Percentiles rank a stretch among this genome's conserved stretches.
Evolutionary conservation across 2,329 filamentous ascomycete species (phyloP).

Genomic region (Xylariomycetidae sp.): DNA sequence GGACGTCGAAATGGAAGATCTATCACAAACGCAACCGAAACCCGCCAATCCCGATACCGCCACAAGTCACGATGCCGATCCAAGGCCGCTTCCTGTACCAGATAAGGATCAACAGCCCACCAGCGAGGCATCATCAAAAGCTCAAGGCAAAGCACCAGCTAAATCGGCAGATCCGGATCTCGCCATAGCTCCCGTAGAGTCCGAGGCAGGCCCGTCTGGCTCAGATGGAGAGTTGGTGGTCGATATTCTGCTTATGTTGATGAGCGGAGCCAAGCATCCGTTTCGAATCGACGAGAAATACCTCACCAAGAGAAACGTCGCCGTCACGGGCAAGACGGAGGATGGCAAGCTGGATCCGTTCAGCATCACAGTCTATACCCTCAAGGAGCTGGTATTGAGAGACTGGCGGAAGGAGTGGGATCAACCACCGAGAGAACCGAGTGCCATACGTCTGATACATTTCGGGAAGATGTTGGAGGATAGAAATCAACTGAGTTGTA

Average conservation of each 20-base stretch:
- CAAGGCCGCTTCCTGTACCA: slow-evolving; percentile 14
- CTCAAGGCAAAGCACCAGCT: slow-evolving; percentile 24
- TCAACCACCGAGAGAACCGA: slow-evolving; percentile 76
- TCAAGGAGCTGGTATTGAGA: slow-evolving; percentile 89
- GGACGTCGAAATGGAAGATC: slow-evolving; percentile 27
- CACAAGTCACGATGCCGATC: slow-evolving; percentile 14
- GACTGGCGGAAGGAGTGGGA: slow-evolving; percentile 96
- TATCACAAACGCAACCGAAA: slow-evolving; percentile 19
- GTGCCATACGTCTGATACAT: slow-evolving; percentile 84
- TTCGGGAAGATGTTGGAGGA: slow-evolving; percentile 90
- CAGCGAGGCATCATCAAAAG: slow-evolving; percentile 21
- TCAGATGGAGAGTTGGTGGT: slow-evolving; percentile 39
- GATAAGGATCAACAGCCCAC: slow-evolving; percentile 16
- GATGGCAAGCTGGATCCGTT: slow-evolving; percentile 68
- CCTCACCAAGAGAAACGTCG: slow-evolving; percentile 73
- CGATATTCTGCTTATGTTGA: slow-evolving; percentile 78
- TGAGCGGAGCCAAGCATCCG: slow-evolving; percentile 73
- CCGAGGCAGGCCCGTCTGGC: slow-evolving; percentile 26
- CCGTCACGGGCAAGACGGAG: slow-evolving; percentile 61
- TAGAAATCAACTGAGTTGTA: slow-evolving; percentile 80
- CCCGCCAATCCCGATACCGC: slow-evolving; percentile 15
- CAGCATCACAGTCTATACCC: slow-evolving; percentile 85
- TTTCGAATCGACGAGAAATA: slow-evolving; percentile 89
- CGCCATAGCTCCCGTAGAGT: slow-evolving; percentile 29
- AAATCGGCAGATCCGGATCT: slow-evolving; percentile 25